Evolutionary conservation across 108 stramenopile species (phyloP).

Genomic region (Fistulifera solaris): DNA sequence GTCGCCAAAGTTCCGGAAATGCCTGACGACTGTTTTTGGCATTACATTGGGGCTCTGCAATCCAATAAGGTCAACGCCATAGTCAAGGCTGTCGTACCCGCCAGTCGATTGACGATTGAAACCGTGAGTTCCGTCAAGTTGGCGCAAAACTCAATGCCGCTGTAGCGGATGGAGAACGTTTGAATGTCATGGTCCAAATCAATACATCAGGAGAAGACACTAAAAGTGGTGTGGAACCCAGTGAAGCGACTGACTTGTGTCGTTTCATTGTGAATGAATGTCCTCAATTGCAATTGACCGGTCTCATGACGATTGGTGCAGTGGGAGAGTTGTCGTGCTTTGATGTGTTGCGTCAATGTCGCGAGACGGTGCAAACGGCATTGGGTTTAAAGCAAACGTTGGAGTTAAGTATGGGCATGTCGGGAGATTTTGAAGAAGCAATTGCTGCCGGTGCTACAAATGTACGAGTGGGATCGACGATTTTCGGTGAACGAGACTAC

Average conservation of each 20-base stretch:
- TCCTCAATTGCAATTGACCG: conserved; percentile 61
- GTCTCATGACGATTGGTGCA: conserved; percentile 98
- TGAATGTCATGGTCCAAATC: conserved; percentile 86
- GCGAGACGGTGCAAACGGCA: conserved; percentile 39
- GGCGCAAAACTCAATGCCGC: conserved; percentile 88
- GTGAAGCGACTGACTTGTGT: conserved; percentile 39
- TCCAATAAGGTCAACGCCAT: conserved; percentile 88
- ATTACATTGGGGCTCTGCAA: conserved; percentile 97
- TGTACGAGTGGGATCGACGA: conserved; percentile 93
- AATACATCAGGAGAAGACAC: conserved; percentile 95
- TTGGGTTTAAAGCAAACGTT: conserved; percentile 38
- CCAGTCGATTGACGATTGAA: conserved; percentile 55
- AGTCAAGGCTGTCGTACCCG: conserved; percentile 39
- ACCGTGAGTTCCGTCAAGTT: conserved; percentile 87
- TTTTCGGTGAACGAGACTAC: conserved; percentile 94
- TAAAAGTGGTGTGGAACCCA: conserved; percentile 79
- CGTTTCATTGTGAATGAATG: conserved; percentile 46
- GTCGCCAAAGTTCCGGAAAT: conserved; percentile 82
- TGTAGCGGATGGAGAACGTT: conserved; percentile 25
- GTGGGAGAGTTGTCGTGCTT: conserved; percentile 81
- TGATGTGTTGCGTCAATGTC: conserved; percentile 50
- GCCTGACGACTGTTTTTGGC: conserved; percentile 80
- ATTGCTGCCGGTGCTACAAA: conserved; percentile 87
- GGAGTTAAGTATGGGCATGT: conserved; percentile 98
- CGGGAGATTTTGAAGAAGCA: conserved; percentile 91